Percentiles rank a stretch among this genome's conserved stretches.
phyloP scores from a whole-genome alignment of 2,329 filamentous ascomycete species.

The Pseudogymnoascus sp. region DNA sequence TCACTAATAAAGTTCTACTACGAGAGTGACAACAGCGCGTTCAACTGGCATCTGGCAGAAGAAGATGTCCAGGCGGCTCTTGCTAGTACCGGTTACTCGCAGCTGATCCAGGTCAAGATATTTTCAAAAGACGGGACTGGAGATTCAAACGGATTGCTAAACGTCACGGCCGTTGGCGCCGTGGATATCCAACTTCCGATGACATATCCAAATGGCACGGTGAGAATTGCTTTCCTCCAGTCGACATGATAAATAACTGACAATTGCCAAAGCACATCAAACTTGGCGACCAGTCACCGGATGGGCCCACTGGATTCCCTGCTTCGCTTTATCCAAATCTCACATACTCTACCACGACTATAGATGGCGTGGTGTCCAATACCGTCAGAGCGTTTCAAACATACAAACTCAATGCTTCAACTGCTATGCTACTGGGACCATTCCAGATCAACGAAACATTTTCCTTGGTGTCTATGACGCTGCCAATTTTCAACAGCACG shows the following conservation, averaged over 20 bases:
- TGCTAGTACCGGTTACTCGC: conserved; percentile 39
- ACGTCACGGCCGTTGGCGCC: conserved; percentile 45
- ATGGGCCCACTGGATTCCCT: conserved; percentile 53
- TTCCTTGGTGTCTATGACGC: conserved; percentile 70
- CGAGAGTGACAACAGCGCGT: conserved; percentile 41
- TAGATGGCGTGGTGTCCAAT: background rate
- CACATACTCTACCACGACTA: conserved; percentile 41
- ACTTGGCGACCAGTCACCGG: conserved; percentile 45
- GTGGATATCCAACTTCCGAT: conserved; percentile 55
- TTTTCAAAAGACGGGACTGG: conserved; percentile 61
- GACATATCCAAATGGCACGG: conserved; percentile 43
- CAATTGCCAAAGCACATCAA: conserved; percentile 28
- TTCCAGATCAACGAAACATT: conserved; percentile 60
- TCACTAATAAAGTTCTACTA: conserved; percentile 44
- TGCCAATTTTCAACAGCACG: conserved; percentile 65
- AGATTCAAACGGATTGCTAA: conserved; percentile 47
- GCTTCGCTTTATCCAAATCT: conserved; percentile 69
- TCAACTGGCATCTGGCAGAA: conserved; percentile 52
- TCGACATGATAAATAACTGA: background rate
- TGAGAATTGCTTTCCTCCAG: background rate
- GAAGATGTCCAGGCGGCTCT: conserved; percentile 67
- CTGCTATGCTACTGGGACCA: conserved; percentile 67
- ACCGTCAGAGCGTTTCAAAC: conserved; percentile 20
- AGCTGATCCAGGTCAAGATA: conserved; percentile 62
- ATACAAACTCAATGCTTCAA: conserved; percentile 34